These are phyloP conservation scores for Hyparrhenia diplandra DNA, from an alignment of 176 grass and related monocot genomes.

Conservation along the genomic window DNA sequence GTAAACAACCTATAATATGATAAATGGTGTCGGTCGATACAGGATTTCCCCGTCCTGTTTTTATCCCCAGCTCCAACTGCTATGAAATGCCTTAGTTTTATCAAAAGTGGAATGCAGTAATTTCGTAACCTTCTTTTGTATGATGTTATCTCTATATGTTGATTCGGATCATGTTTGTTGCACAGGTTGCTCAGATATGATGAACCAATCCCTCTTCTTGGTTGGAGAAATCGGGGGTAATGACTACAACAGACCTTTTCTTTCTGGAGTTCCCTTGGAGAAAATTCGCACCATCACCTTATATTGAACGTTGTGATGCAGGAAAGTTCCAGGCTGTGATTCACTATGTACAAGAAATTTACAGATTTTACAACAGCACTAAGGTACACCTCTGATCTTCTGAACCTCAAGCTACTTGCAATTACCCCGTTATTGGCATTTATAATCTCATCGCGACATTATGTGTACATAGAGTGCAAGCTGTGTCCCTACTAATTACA, in stretches of 20 bases:
- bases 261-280: conserved; percentile 23
- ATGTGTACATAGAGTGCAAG: no score
- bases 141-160: neutral
- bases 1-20: neutral
- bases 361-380: no score
- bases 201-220: conserved; percentile 65
- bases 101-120: neutral
- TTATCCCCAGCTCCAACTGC: neutral
- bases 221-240: conserved; percentile 95
- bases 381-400: no score
- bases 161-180: neutral
- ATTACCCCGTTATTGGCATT: no score
- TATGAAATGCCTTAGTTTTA: neutral
- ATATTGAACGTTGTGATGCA: no score
- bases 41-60: neutral
- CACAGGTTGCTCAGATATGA: conserved; percentile 32
- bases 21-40: neutral
- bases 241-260: conserved; percentile 77
- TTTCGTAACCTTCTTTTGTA: neutral
- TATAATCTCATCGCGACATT: no score
- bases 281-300: conserved; percentile 60
- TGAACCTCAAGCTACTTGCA: no score
- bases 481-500: no score
- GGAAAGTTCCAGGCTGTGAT: no score
- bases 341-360: no score